Evolutionary conservation across 2,329 filamentous ascomycete species (phyloP), one percentile per base, ranked within the genome.

Genomic region (Colletotrichum sp.): DNA sequence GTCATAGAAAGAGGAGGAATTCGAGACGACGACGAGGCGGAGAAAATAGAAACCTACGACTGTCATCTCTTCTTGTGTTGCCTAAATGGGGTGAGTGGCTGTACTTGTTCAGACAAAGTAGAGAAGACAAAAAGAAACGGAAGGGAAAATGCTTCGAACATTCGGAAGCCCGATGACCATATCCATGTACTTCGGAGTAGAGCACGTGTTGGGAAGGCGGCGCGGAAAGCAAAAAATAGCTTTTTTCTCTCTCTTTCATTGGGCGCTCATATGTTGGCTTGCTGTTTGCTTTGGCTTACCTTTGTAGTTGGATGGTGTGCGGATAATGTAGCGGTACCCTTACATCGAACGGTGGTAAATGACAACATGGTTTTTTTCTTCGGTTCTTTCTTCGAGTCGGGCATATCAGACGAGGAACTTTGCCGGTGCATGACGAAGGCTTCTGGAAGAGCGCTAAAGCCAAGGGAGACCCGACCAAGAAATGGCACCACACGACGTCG

Each of bases 1-100:
- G 91, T 92, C 91, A n/a, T 91, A 55, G 70, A 43, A n/a, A 21
- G 36, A 26, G 28, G 15, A 43, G 43, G 36, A n/a, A 15, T 30
- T 28, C n/a, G 28, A 32, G 26, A 30, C 55, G 24, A n/a, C 26
- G 26, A 61, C 32, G 12, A 9, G n/a, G 30, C 67, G 57, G 32
- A n/a, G 34, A 16, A 6, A 63, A 32, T 63, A 10, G 28, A 63
- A 36, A 34, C n/a, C 9, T 28, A 63, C 7, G 21, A 21, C 59
- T 59, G 60, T 66, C 69, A 28, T 57, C 69, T 71, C 21, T 57
- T 32, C 34, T 36, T 39, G 59, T 34, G 32, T 32, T 32, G 28
- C 18, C 30, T n/a, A 32, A 12, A 48, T 21, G 34, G 30, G 34
- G 34, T 18, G 34, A 7, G 26, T 24, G 55, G 24, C 55, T 9